Evolutionary conservation across 2,329 filamentous ascomycete genomes (phyloP), one percentile per base, ranked within the genome.

Genomic region (Celoporthe dispersa): DNA sequence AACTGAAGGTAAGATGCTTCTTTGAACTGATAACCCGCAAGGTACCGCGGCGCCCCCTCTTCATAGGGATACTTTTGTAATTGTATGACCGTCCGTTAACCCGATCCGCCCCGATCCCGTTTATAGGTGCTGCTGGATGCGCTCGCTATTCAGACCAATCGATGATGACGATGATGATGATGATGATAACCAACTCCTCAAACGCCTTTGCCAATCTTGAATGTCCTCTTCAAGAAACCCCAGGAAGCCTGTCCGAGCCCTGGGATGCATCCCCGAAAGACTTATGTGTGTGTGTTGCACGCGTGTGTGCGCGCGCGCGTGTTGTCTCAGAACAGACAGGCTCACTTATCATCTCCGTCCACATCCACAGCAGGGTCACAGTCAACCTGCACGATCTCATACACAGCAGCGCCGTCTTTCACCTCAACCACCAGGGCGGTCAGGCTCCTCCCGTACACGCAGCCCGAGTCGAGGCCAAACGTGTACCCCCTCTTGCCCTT

Each of bases 391-490:
- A 81, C 76, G 25, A 82, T 76, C 12, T 75, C 75, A 62, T 84
- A 79, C 64, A 74, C 78, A 66, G 83, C 75, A 8, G 77, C 78
- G 7, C 76, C 74, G 1, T 76, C 69, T 5, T 74, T 77, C 3
- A 81, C 87, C 74, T 92, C 87, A 48, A 98, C 87, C 2, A 98
- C 84, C 70, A 97, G 80, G 1, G 92, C 94, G 0, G 92, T 93
- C 73, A 99, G 82, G 72, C 88, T 84, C 1, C 90, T 90, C 14
- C 94, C 94, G 72, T 87, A 88, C 3, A 93, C 89, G 78, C 96
- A 98, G 0, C 90, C 91, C 0, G 92, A 92, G 79, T 98, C 96
- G 62, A 98, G 83, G 0, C 96, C 96, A 76, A 94, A 93, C 4
- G 91, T 92, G 79, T 93, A 97, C 35, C 71, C 68, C 57, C 28